These are phyloP conservation scores for Ensete ventricosum DNA, from an alignment of 176 grass and related monocot species.

Conservation along the genomic window DNA sequence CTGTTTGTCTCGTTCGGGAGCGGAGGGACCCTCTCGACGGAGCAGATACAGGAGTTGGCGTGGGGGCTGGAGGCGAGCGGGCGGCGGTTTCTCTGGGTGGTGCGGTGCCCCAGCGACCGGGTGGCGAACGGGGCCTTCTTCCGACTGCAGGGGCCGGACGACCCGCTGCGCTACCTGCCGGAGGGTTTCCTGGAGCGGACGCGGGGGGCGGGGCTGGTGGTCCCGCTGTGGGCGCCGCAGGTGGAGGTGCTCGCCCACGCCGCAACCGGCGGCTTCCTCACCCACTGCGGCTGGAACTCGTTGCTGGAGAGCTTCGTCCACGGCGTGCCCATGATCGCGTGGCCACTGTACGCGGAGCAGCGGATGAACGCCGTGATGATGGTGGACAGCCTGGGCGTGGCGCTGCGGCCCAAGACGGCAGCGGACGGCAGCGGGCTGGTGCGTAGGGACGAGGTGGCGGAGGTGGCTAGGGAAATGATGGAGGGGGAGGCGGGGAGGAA, in stretches of 20 bases:
- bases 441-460: slow-evolving; percentile 23
- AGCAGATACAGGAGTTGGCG: slow-evolving; percentile 44
- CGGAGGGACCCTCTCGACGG: slow-evolving; percentile 29
- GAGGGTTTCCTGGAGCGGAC: slow-evolving; percentile 45
- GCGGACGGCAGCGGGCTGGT: slow-evolving; percentile 15
- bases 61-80: slow-evolving; percentile 41
- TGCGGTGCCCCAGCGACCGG: slow-evolving; percentile 25
- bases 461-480: slow-evolving; percentile 40
- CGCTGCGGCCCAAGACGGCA: slow-evolving; percentile 17
- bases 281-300: slow-evolving; percentile 35
- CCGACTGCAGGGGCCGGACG: background rate
- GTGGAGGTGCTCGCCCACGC: slow-evolving; percentile 42
- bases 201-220: slow-evolving; percentile 26
- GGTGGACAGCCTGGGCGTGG: slow-evolving; percentile 15
- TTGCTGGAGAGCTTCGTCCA: slow-evolving; percentile 22
- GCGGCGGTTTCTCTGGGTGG: slow-evolving; percentile 56
- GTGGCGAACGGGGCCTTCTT: slow-evolving; percentile 23
- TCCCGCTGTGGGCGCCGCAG: slow-evolving; percentile 58
- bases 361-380: slow-evolving; percentile 33
- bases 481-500: slow-evolving; percentile 12
- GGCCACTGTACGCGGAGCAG: slow-evolving; percentile 41
- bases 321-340: slow-evolving; percentile 30
- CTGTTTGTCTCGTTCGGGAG: slow-evolving; percentile 66
- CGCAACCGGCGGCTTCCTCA: slow-evolving; percentile 33
- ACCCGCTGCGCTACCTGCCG: slow-evolving; percentile 33